phyloP scores from a whole-genome alignment of 441 rosid species.

The Populus hybrid region DNA sequence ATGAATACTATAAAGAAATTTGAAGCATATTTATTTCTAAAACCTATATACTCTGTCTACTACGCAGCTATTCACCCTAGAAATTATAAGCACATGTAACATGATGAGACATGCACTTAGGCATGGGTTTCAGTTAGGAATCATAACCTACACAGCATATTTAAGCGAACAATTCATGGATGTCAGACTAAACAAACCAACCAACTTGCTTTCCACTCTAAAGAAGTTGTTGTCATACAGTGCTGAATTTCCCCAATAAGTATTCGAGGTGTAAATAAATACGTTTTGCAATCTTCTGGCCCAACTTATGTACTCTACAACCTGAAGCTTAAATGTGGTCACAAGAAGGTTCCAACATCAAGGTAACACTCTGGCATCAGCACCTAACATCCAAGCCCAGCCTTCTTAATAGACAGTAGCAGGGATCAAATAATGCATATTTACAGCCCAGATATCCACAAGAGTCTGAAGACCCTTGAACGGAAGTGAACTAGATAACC shows the following conservation, averaged over 20 bases:
- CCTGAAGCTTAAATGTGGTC: neutral
- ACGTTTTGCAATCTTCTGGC: neutral
- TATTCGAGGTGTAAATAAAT: neutral
- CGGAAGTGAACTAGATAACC: neutral
- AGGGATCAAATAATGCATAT: neutral
- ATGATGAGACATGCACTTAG: constrained; percentile 3
- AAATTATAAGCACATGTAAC: neutral
- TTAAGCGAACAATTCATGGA: neutral
- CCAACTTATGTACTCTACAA: neutral
- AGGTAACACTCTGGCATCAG: neutral
- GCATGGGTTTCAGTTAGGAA: neutral
- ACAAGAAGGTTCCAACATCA: neutral
- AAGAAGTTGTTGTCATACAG: neutral
- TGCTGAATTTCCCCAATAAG: neutral
- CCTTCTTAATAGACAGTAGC: neutral
- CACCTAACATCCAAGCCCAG: neutral
- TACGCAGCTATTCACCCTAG: neutral
- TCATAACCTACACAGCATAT: neutral
- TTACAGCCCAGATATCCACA: neutral
- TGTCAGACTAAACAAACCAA: neutral
- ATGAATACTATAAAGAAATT: constrained; percentile 7
- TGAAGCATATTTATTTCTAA: neutral
- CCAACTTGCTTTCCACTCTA: neutral
- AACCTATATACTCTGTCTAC: neutral
- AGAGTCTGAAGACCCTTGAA: neutral